Conservation (phyloP, 495 filamentous ascomycete genomes). For the Barbatosphaeria neglecta region DNA sequence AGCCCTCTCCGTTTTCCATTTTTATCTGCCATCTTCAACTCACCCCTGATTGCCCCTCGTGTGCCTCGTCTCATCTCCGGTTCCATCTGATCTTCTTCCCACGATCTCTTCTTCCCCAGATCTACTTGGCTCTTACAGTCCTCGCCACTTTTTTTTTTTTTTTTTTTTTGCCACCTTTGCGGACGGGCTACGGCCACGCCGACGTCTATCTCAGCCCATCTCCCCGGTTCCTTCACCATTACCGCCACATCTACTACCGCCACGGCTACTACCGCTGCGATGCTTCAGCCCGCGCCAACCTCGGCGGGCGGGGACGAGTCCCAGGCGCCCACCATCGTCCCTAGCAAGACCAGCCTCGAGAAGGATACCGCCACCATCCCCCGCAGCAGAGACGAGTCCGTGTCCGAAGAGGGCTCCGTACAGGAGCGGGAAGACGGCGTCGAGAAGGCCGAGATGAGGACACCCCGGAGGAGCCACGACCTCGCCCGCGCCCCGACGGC, state of each 20-base stretch:
- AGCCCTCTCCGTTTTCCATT: too few species aligned
- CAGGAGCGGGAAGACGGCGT: neutral
- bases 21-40: too few species aligned
- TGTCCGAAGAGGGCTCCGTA: slow-evolving; percentile 1
- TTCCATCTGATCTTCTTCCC: too few species aligned
- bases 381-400: slow-evolving; percentile 7
- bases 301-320: slow-evolving; percentile 7
- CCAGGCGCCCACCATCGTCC: slow-evolving; percentile 18
- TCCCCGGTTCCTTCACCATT: too few species aligned
- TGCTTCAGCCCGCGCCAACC: neutral
- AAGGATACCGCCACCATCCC: slow-evolving; percentile 8
- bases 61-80: too few species aligned
- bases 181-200: too few species aligned
- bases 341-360: slow-evolving; percentile 16
- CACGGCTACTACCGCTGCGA: neutral
- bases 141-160: neutral
- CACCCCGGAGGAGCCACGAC: too few species aligned
- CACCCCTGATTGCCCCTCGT: too few species aligned
- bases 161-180: neutral
- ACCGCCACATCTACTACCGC: neutral
- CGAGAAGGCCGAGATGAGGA: slow-evolving; percentile 10
- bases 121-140: neutral
- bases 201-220: too few species aligned
- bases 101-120: neutral
- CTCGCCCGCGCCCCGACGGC: slow-evolving; percentile 16